Evolutionary conservation across 352 stramenopile genomes (phyloP), one percentile per base, ranked within the genome.

Genomic region (Pythium pyrilobum): DNA sequence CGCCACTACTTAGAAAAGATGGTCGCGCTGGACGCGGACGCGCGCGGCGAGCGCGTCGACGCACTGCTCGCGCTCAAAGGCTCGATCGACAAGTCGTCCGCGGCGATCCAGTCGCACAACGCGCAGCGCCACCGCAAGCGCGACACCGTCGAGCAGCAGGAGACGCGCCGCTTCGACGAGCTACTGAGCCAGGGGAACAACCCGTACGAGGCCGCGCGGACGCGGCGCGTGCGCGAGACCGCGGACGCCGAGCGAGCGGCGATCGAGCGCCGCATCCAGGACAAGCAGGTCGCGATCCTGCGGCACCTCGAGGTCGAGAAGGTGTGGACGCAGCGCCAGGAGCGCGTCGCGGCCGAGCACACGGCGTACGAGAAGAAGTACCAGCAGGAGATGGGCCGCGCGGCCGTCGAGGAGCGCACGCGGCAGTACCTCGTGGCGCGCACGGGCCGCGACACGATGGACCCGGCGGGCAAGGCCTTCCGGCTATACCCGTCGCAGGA

Each of bases 401-500:
- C 65, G 4, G 77, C 74, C 0, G 57, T 66, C 5, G 81, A 91
- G 20, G 71, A 67, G 47, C 70, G 78, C 3, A 87, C 74, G 6
- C 70, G 66, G 27, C 49, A 67, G 16, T 91, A 86, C 54, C 42
- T 91, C 20, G 21, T 87, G 21, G 67, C 74, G 0, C 67, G 72
- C 0, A 87, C 76, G 1, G 77, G 74, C 0, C 74, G 74, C 29
- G 76, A 88, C 52, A 66, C 74, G 5, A 62, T 89, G 12, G 77
- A 89, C 39, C 72, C 77, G 6, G 87, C 74, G 0, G 72, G 77
- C 7, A 87, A 85, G 46, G 45, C 64, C 2, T 76, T 86, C 9
- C 77, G 77, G 0, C 62, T 87, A 0, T 87, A 83, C 48, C 77
- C 81, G 8, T 89, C 77, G 2, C 81, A 91, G 50, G 79, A 89